Base-by-base conservation (phyloP, 2,329 filamentous ascomycete species). In the Metarhizium album region DNA sequence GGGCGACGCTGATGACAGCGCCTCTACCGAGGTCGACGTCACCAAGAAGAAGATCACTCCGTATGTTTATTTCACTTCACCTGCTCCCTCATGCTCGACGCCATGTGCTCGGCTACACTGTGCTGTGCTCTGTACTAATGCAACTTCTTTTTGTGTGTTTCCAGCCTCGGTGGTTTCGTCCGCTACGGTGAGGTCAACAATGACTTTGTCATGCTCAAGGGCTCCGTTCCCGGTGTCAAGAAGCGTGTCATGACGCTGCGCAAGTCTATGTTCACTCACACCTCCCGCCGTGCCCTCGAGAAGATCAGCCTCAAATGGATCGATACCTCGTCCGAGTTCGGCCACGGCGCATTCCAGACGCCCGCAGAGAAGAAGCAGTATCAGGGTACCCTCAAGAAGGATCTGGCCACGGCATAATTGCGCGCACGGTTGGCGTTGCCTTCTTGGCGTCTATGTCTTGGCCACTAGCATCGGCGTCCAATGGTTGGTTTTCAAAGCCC, bases 251-350 rank as follows among this genome's bases (percentile, higher is more conserved):
- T 97, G 80, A 98, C 93, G 63, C 87, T 98, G 66, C 87, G 93
- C 75, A 98, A 97, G 83, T 94, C 91, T 63, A 93, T 98, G 83
- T 97, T 93, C 83, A 81, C 79, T 57, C 93, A 98, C 83, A 97
- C 90, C 65, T 95, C 87, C 70, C 83, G 93, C 72, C 90, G 86
- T 74, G 88, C 93, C 52, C 82, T 95, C 69, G 93, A 98, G 86
- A 97, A 98, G 88, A 87, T 97, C 73, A 88, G 91, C 70, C 87
- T 98, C 80, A 98, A 98, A 80, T 98, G 93, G 93, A 98, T 98
- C 86, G 93, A 98, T 70, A 98, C 93, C 66, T 96, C 90, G 57
- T 96, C 90, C 79, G 95, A 98, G 83, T 98, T 98, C 75, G 93
- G 93, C 76, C 93, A 98, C 80, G 93, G 93, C 84, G 91, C 90